Conservation (phyloP, 805 yeast genomes). For the Candida taoyuanica region DNA sequence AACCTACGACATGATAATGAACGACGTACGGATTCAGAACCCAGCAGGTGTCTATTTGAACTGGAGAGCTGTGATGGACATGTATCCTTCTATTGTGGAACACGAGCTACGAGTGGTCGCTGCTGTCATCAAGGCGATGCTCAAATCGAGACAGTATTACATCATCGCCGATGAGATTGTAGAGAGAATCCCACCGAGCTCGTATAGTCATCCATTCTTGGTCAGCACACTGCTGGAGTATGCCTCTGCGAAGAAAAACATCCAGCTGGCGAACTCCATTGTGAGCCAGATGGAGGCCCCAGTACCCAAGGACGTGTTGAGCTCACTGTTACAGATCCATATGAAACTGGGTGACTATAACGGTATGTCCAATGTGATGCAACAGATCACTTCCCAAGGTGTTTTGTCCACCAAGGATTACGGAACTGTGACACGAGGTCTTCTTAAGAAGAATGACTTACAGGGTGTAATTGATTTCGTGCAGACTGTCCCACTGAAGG, state of each 20-base stretch:
- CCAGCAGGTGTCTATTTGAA: conserved; percentile 18
- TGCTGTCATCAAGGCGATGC: conserved; percentile 14
- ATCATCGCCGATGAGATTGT: conserved; percentile 19
- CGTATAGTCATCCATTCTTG: conserved; percentile 13
- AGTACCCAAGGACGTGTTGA: conserved; percentile 15
- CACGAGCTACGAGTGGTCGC: conserved; percentile 18
- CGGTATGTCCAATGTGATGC: conserved; percentile 19
- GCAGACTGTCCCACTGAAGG: conserved; percentile 2
- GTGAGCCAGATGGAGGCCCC: conserved; percentile 14
- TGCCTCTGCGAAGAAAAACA: conserved; percentile 7
- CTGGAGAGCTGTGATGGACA: conserved; percentile 19
- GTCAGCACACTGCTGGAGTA: conserved; percentile 14
- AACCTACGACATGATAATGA: conserved; percentile 14
- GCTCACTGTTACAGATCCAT: conserved; percentile 16
- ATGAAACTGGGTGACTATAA: conserved; percentile 17
- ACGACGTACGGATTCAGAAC: conserved; percentile 16
- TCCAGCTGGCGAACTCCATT: conserved; percentile 14
- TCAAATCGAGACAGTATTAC: conserved; percentile 10
- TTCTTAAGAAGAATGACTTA: conserved; percentile 13
- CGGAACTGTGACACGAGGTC: conserved; percentile 17
- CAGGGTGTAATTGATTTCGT: conserved; percentile 8
- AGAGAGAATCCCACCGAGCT: conserved; percentile 10
- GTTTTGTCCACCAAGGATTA: conserved; percentile 19
- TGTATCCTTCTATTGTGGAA: conserved; percentile 12
- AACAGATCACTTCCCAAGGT: conserved; percentile 13